These are phyloP conservation scores for Trapa incisa DNA, from an alignment of 345 rosid genomes.

Conservation along the genomic window DNA sequence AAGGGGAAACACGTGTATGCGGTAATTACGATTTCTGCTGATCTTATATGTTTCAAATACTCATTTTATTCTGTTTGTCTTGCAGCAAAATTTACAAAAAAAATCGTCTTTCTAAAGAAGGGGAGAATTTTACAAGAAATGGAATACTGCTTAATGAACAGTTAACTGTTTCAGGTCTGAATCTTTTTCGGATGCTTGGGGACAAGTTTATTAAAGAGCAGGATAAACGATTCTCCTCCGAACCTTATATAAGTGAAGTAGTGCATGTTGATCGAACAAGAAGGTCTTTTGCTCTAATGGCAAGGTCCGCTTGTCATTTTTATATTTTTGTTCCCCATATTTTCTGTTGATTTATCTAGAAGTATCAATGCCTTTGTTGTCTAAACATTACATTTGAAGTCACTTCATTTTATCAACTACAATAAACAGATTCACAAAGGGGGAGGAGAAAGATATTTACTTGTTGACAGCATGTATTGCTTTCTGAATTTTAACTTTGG, in stretches of 20 bases:
- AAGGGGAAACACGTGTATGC: conserved; percentile 62
- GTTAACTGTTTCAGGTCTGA: conserved; percentile 43
- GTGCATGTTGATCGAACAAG: conserved; percentile 46
- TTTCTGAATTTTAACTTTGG: neutral
- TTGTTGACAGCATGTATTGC: neutral
- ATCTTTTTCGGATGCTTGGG: conserved; percentile 94
- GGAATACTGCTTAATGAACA: neutral
- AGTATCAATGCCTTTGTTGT: neutral
- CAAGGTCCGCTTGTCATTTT: conserved; percentile 41
- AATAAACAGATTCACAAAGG: neutral
- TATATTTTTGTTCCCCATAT: neutral
- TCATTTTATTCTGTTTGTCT: neutral
- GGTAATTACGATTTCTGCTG: conserved; percentile 29
- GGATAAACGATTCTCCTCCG: conserved; percentile 72
- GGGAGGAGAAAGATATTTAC: neutral
- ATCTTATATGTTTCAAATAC: neutral
- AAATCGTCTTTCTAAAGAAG: no score
- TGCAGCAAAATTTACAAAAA: neutral
- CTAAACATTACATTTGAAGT: neutral
- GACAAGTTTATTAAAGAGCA: conserved; percentile 89
- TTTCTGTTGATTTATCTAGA: neutral
- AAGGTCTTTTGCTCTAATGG: conserved; percentile 57
- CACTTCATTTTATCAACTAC: neutral
- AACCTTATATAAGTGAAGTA: conserved; percentile 70
- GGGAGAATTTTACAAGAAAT: neutral